phyloP scores from a whole-genome alignment of 2,329 filamentous ascomycete species.

The Clarireedia homoeocarpa region DNA sequence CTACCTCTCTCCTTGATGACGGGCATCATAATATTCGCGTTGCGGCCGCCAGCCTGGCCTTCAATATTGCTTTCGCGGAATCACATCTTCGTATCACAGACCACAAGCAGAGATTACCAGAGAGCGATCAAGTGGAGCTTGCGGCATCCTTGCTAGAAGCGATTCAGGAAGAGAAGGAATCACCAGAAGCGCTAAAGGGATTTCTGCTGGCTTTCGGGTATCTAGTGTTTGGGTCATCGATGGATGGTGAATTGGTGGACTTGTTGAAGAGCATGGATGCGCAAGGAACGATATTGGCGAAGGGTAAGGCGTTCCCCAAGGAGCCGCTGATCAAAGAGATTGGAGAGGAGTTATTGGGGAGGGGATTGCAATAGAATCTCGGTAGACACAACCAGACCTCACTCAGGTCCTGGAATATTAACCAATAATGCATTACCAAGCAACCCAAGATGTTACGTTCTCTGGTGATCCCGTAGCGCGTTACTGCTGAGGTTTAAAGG shows the following conservation, averaged over 20 bases:
- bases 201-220: conserved; percentile 70
- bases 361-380: too few species aligned
- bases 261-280: conserved; percentile 74
- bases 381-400: too few species aligned
- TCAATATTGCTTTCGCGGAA: conserved; percentile 70
- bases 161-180: conserved; percentile 47
- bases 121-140: conserved; percentile 71
- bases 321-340: conserved; percentile 50
- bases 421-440: too few species aligned
- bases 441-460: too few species aligned
- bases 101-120: conserved; percentile 50
- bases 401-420: too few species aligned
- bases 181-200: conserved; percentile 68
- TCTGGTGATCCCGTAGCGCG: too few species aligned
- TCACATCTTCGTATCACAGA: conserved; percentile 55
- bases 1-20: conserved; percentile 71
- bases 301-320: conserved; percentile 47
- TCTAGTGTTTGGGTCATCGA: conserved; percentile 60
- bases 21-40: conserved; percentile 67
- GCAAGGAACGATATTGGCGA: conserved; percentile 50
- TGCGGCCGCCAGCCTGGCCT: conserved; percentile 73
- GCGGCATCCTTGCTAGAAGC: conserved; percentile 75
- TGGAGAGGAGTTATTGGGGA: conserved; percentile 35
- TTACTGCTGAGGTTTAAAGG: too few species aligned
- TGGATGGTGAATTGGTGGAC: conserved; percentile 70